phyloP scores from a whole-genome alignment of 306 rosid genomes.

The Neltuma alba region DNA sequence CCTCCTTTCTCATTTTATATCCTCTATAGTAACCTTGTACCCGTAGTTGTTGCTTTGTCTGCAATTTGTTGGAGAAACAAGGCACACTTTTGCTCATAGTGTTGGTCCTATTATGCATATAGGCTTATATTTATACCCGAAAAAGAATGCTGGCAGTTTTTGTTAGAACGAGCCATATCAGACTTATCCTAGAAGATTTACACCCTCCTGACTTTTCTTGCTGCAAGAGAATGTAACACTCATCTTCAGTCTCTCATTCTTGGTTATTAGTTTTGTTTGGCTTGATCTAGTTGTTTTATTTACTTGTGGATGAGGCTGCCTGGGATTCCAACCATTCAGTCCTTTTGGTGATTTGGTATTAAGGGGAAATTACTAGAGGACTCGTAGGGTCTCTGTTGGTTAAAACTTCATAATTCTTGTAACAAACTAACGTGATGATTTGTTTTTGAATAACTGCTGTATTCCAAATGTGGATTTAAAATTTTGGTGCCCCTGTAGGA shows the following conservation, averaged over 20 bases:
- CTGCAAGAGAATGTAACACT: not conserved
- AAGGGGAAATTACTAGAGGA: constrained; percentile 13
- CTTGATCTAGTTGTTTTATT: not conserved
- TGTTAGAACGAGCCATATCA: constrained; percentile 25
- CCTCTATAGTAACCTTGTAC: constrained; percentile 15
- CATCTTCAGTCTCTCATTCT: constrained; percentile 21
- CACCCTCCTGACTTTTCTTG: constrained; percentile 20
- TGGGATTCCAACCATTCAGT: constrained; percentile 22
- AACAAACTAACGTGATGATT: constrained; percentile 15
- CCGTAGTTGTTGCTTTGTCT: constrained; percentile 14
- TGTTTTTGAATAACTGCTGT: constrained; percentile 6
- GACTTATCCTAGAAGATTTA: constrained; percentile 4
- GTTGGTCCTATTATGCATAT: constrained; percentile 29
- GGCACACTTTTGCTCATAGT: constrained; percentile 14
- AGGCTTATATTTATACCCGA: not conserved
- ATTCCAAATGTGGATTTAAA: constrained; percentile 26
- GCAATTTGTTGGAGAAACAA: constrained; percentile 5
- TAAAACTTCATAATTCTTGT: constrained; percentile 20
- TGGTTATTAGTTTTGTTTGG: constrained; percentile 22
- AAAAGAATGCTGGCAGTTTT: constrained; percentile 21
- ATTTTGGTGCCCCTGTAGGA: constrained; percentile 61
- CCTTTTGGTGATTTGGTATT: constrained; percentile 15
- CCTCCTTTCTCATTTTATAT: constrained; percentile 24
- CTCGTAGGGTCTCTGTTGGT: constrained; percentile 1
- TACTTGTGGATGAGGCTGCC: constrained; percentile 18